A percentile compares a stretch with the other conserved stretches of the same genome.
phyloP scores from a whole-genome alignment of 2,329 filamentous ascomycete genomes.

The Zymoseptoria ardabiliae region DNA sequence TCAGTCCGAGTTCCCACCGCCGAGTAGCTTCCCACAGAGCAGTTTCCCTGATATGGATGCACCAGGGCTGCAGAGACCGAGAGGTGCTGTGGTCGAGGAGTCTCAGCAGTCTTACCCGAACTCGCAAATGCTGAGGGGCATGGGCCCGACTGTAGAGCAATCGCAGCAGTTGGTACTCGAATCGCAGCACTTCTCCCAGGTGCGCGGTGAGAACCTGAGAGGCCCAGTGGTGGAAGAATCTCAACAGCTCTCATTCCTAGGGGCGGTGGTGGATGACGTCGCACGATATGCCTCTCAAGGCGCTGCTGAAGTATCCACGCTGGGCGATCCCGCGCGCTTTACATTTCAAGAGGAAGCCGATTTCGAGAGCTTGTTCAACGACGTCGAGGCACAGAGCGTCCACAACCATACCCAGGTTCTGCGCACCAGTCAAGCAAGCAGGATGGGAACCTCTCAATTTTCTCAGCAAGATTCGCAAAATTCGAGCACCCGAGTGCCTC shows the following conservation, averaged over 20 bases:
- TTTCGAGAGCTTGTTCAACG: background rate
- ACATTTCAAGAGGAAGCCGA: background rate
- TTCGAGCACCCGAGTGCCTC: background rate
- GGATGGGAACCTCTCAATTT: background rate
- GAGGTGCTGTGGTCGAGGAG: constrained; percentile 12
- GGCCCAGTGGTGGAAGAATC: constrained; percentile 2
- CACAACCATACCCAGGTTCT: background rate
- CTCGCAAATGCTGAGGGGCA: background rate
- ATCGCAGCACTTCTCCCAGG: background rate
- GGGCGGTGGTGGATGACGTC: background rate
- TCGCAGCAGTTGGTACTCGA: background rate
- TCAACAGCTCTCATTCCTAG: background rate
- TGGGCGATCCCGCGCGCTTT: background rate
- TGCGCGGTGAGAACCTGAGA: background rate
- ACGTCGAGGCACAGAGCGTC: background rate
- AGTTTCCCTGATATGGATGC: background rate
- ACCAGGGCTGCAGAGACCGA: background rate
- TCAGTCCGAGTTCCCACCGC: background rate
- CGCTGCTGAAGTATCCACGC: background rate
- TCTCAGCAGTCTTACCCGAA: constrained; percentile 4
- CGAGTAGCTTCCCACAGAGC: background rate
- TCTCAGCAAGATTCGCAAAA: background rate
- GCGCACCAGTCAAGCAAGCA: background rate
- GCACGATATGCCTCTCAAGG: background rate
- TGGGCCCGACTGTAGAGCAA: background rate